Evolutionary conservation across 2,329 filamentous ascomycete genomes (phyloP), one percentile per base, ranked within the genome.

Genomic region (Keithomyces neogunnii): DNA sequence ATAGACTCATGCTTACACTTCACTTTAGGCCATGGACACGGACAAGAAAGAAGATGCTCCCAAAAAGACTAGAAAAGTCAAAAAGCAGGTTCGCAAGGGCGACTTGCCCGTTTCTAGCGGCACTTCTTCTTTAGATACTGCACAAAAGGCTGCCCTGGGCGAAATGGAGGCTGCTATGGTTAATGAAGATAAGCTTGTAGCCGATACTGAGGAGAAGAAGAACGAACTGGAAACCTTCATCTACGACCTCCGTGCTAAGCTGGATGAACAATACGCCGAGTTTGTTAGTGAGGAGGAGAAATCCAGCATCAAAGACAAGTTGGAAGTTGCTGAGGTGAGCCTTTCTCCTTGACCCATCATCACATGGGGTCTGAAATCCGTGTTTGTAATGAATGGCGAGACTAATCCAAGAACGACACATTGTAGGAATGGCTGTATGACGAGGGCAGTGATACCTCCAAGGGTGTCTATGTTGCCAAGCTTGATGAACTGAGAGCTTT

Each of bases 161-260:
- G 93, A 99, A 80, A 85, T 85, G 69, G 93, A 99, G 75, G 80
- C 84, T 59, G 69, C 84, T 62, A 97, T 99, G 93, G 83, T 90
- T 61, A 92, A 95, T 83, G 90, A 96, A 72, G 93, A 99, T 76
- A 99, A 97, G 81, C 85, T 97, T 53, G 91, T 99, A 51, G 89
- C 88, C 61, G 93, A 97, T 70, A 99, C 93, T 38, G 93, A 97
- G 69, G 90, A 97, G 77, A 95, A 95, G 84, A 99, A 97, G 89
- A 99, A 99, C 77, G 92, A 97, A 74, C 88, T 99, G 50, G 93
- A 99, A 79, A 85, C 89, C 29, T 95, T 86, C 74, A 96, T 97
- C 73, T 99, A 99, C 74, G 91, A 97, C 64, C 81, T 96, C 67
- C 88, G 92, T 62, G 89, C 89, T 73, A 96, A 96, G 83, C 82